Evolutionary conservation across 352 stramenopile species (phyloP).

Genomic region (Phytophthora multivora): DNA sequence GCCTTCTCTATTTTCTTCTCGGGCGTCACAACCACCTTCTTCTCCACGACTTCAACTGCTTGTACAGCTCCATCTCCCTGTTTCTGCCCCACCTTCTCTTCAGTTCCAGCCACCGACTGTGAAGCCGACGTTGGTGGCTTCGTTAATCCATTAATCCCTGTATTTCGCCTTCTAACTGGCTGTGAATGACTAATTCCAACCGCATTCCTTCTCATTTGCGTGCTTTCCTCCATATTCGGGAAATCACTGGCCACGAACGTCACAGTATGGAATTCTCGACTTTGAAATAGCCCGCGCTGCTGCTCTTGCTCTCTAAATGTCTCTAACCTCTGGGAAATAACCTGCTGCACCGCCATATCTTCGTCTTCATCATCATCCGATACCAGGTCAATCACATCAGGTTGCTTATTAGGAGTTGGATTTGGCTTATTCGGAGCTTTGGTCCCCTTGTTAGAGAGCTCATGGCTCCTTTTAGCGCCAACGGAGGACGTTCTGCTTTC

Average conservation of each 20-base stretch:
- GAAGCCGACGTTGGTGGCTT: background rate
- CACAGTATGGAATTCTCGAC: slow-evolving; percentile 32
- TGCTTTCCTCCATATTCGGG: slow-evolving; percentile 27
- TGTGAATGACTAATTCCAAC: background rate
- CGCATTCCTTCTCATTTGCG: slow-evolving; percentile 19
- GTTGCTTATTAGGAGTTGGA: slow-evolving; percentile 5
- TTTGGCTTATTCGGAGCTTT: slow-evolving; percentile 6
- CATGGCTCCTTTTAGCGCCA: too few species aligned
- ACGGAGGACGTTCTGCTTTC: too few species aligned
- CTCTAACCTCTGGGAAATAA: slow-evolving; percentile 1
- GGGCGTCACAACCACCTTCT: background rate
- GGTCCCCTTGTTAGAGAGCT: too few species aligned
- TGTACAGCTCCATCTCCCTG: too few species aligned
- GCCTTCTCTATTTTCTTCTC: background rate
- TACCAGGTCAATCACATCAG: slow-evolving; percentile 33
- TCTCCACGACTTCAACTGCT: background rate
- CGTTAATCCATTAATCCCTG: background rate
- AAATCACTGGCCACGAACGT: slow-evolving; percentile 42
- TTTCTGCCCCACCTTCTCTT: slow-evolving; percentile 7
- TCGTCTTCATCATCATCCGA: slow-evolving; percentile 29
- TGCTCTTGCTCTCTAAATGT: slow-evolving; percentile 6
- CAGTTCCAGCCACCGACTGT: background rate
- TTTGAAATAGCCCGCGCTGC: slow-evolving; percentile 20
- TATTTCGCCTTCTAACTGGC: background rate
- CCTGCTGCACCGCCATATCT: slow-evolving; percentile 5